Conservation (phyloP, 2,329 filamentous ascomycete genomes). For the Aspergillus udagawae region DNA sequence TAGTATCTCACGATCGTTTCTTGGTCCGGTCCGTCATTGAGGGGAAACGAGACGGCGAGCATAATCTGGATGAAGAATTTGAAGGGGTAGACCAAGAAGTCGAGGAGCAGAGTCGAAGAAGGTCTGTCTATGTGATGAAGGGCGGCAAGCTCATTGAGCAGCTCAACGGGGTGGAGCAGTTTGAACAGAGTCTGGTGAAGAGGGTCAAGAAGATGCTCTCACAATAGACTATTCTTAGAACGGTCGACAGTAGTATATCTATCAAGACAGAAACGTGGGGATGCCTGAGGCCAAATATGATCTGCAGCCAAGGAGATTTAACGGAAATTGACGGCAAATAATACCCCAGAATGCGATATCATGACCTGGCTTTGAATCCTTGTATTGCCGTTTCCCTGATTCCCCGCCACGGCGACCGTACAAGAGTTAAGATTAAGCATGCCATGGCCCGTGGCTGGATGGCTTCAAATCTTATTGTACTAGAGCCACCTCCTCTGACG, state of each 20-base stretch:
- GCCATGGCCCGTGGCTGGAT: not conserved
- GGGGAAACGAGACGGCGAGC: constrained; percentile 47
- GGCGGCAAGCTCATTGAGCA: constrained; percentile 54
- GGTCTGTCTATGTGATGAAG: constrained; percentile 59
- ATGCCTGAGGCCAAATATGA: too few relatives aligned
- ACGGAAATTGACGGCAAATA: too few relatives aligned
- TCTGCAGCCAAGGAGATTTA: too few relatives aligned
- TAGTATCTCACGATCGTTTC: constrained; percentile 80
- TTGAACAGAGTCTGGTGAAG: constrained; percentile 61
- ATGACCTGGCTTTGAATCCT: too few relatives aligned
- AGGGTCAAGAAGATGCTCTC: constrained; percentile 48
- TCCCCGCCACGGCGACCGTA: not conserved
- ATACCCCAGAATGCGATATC: too few relatives aligned
- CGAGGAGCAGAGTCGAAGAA: constrained; percentile 42
- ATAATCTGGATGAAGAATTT: constrained; percentile 40
- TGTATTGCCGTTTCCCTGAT: not conserved
- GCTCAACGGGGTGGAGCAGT: constrained; percentile 60
- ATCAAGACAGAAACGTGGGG: too few relatives aligned
- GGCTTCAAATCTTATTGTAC: not conserved
- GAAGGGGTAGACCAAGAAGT: constrained; percentile 46
- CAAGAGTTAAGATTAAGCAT: not conserved
- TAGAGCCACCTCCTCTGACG: not conserved
- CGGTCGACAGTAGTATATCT: not conserved
- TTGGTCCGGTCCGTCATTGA: constrained; percentile 72
- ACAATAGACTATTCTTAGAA: not conserved